phyloP scores from a whole-genome alignment of 2,329 filamentous ascomycete genomes.

The Diplodia seriata region DNA sequence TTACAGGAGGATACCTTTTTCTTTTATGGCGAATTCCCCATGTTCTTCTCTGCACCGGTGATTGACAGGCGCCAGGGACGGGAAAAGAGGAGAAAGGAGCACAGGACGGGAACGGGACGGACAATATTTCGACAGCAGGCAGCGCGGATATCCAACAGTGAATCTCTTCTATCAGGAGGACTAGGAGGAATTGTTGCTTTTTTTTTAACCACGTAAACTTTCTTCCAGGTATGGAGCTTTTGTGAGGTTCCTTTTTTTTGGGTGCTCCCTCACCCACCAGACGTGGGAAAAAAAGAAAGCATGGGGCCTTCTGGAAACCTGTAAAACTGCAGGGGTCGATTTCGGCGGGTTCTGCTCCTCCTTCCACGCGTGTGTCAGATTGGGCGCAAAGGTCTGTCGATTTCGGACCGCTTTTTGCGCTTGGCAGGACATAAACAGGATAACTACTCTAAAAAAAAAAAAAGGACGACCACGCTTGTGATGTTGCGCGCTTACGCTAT shows the following conservation, averaged over 20 bases:
- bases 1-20: slow-evolving; percentile 26
- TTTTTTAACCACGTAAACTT: not conserved
- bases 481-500: not conserved
- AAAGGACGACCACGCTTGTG: not conserved
- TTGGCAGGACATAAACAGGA: slow-evolving; percentile 3
- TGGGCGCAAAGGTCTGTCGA: not conserved
- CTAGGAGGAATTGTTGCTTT: slow-evolving; percentile 14
- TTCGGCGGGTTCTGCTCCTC: not conserved
- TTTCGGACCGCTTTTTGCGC: not conserved
- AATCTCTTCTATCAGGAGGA: slow-evolving; percentile 11
- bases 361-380: not conserved
- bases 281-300: not conserved
- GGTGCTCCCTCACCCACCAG: not conserved
- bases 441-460: not conserved
- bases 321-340: not conserved
- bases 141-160: slow-evolving; percentile 17
- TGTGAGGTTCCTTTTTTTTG: not conserved
- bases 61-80: slow-evolving; percentile 19
- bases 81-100: slow-evolving; percentile 30
- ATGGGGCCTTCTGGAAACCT: not conserved
- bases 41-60: slow-evolving; percentile 11
- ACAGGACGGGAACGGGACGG: slow-evolving; percentile 14
- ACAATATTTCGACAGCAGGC: slow-evolving; percentile 11
- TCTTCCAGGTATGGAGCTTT: slow-evolving; percentile 3
- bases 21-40: slow-evolving; percentile 15